Conservation (phyloP, 176 grass and related monocot species). For the Oryza brachyantha region DNA sequence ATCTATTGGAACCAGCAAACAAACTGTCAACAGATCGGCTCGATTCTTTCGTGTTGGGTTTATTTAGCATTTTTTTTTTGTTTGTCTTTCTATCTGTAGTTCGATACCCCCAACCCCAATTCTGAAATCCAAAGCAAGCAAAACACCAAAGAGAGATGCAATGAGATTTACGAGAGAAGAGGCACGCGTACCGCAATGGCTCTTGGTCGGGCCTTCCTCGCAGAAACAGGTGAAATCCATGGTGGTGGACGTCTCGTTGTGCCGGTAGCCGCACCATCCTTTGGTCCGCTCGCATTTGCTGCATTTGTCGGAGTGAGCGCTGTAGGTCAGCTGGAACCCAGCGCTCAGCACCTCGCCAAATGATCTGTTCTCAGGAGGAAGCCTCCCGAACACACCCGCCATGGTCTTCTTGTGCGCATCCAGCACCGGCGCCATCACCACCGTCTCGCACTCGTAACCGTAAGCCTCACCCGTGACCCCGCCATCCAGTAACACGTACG, state of each 20-base stretch:
- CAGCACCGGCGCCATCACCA: conserved; percentile 45
- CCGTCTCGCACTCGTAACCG: conserved; percentile 27
- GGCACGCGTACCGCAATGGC: background rate
- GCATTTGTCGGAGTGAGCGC: background rate
- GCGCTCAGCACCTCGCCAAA: background rate
- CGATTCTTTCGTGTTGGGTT: background rate
- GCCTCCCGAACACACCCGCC: fast-evolving
- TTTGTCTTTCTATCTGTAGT: background rate
- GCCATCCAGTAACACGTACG: conserved; percentile 4
- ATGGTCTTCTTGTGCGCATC: background rate
- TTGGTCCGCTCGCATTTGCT: conserved; percentile 15
- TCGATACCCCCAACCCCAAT: background rate
- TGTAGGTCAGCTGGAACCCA: conserved; percentile 38
- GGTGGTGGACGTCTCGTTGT: background rate
- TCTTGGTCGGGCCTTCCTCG: background rate
- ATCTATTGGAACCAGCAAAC: background rate
- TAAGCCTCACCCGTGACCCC: background rate
- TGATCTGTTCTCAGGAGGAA: background rate
- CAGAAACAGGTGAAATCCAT: conserved; percentile 40
- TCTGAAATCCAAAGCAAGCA: background rate
- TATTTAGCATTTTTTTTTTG: background rate
- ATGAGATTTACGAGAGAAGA: background rate
- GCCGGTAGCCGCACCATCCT: conserved; percentile 52
- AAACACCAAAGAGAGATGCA: background rate
- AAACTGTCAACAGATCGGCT: background rate